Evolutionary conservation across 495 filamentous ascomycete genomes (phyloP).

Genomic region (Daldinia caldariorum): DNA sequence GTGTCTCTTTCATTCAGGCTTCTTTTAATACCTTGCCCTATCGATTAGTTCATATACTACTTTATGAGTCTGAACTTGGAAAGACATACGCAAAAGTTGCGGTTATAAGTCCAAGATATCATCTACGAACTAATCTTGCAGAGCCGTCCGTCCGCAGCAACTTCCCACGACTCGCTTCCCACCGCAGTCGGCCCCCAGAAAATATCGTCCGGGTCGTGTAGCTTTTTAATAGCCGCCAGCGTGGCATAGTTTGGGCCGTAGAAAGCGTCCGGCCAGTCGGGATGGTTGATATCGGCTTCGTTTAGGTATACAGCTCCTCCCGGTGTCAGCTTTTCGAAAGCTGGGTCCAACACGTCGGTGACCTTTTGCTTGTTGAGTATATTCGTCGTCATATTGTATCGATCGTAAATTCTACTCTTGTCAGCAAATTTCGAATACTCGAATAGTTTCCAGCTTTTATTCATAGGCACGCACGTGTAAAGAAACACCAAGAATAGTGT

Average conservation of each 20-base stretch:
- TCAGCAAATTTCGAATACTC: neutral
- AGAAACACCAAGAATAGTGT: no score
- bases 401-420: slow-evolving; percentile 25
- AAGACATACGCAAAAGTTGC: no score
- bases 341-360: slow-evolving; percentile 8
- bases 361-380: slow-evolving; percentile 13
- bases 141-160: slow-evolving; percentile 23
- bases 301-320: slow-evolving; percentile 45
- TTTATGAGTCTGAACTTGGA: no score
- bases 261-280: no score
- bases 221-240: slow-evolving; percentile 54
- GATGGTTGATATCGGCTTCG: slow-evolving; percentile 41
- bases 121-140: neutral
- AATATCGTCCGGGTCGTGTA: slow-evolving; percentile 57
- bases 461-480: no score
- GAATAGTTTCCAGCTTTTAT: no score
- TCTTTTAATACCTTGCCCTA: no score
- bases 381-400: slow-evolving; percentile 26
- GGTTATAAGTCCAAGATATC: no score
- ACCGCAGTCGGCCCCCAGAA: slow-evolving; percentile 62
- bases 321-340: slow-evolving; percentile 18
- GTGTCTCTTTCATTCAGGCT: no score
- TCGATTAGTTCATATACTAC: no score
- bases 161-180: slow-evolving; percentile 54
- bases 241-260: no score